Percentiles rank a stretch among this genome's conserved stretches.
phyloP scores from a whole-genome alignment of 2,329 filamentous ascomycete species.

The Fusarium fujikuroi region DNA sequence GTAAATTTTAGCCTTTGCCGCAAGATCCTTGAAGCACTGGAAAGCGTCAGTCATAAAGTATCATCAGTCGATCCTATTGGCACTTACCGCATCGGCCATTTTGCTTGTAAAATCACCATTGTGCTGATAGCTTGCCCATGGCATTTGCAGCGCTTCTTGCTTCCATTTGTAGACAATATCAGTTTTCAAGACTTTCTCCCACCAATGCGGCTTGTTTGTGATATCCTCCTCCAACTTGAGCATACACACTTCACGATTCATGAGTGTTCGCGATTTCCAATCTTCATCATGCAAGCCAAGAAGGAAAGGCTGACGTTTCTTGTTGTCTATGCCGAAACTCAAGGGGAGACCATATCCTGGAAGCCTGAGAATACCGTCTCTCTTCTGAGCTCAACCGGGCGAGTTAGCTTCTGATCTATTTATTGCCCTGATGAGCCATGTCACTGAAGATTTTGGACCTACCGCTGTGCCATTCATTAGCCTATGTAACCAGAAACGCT shows the following conservation, averaged over 20 bases:
- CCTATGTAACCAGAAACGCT: background rate
- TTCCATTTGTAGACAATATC: background rate
- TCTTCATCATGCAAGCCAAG: background rate
- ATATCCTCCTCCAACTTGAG: constrained; percentile 49
- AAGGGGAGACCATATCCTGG: background rate
- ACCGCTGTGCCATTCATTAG: background rate
- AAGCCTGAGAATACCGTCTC: background rate
- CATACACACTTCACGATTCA: constrained; percentile 50
- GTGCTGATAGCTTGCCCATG: background rate
- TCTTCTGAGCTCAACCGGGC: background rate
- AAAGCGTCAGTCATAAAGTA: background rate
- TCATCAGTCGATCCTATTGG: background rate
- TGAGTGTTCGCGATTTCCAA: background rate
- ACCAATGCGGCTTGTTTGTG: constrained; percentile 53
- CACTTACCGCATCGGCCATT: background rate
- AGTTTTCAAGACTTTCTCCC: constrained; percentile 43
- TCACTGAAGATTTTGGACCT: background rate
- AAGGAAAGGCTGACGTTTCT: background rate
- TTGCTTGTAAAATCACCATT: background rate
- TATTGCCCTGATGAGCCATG: too few species aligned
- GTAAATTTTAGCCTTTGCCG: background rate
- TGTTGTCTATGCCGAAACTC: background rate
- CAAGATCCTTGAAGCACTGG: background rate
- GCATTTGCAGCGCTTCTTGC: background rate
- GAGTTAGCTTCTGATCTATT: background rate